Evolutionary conservation across 768 basidiomycete genomes (phyloP).

Genomic region (Termitomyces heimii): DNA sequence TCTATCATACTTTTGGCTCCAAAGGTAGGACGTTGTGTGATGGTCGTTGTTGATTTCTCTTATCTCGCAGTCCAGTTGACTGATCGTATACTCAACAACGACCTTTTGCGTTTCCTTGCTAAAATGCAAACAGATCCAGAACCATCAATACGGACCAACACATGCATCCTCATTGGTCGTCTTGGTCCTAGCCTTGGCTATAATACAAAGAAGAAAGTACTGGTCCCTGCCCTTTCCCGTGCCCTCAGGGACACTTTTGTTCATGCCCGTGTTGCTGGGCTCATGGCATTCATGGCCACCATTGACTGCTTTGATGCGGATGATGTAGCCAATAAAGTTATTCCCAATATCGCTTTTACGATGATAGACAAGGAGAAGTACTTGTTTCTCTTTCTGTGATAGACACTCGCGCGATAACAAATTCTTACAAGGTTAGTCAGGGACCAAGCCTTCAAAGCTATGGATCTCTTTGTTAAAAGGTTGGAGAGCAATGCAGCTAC

Average conservation of each 20-base stretch:
- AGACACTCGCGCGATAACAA: background rate
- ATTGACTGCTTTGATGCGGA: slow-evolving; percentile 85
- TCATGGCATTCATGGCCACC: slow-evolving; percentile 96
- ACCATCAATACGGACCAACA: slow-evolving; percentile 94
- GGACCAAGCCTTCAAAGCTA: slow-evolving; percentile 93
- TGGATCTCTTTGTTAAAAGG: slow-evolving; percentile 81
- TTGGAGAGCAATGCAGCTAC: slow-evolving; percentile 72
- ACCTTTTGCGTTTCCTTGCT: slow-evolving; percentile 87
- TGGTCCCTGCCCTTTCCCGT: slow-evolving; percentile 90
- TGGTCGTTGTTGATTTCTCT: background rate
- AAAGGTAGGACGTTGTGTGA: slow-evolving; percentile 44
- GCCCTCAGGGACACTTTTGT: slow-evolving; percentile 89
- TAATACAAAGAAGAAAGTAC: slow-evolving; percentile 92
- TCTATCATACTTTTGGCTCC: slow-evolving; percentile 79
- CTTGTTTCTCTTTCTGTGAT: background rate
- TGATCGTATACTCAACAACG: slow-evolving; percentile 93
- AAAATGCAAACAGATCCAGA: slow-evolving; percentile 91
- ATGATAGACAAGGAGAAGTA: slow-evolving; percentile 94
- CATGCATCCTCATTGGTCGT: slow-evolving; percentile 91
- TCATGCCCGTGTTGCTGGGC: slow-evolving; percentile 86
- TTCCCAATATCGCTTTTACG: slow-evolving; percentile 76
- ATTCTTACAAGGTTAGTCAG: slow-evolving; percentile 66
- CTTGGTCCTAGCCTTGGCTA: slow-evolving; percentile 80
- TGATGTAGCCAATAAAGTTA: slow-evolving; percentile 84
- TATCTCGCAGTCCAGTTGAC: slow-evolving; percentile 51